phyloP scores from a whole-genome alignment of 495 filamentous ascomycete species.

The Podospora pseudopauciseta region DNA sequence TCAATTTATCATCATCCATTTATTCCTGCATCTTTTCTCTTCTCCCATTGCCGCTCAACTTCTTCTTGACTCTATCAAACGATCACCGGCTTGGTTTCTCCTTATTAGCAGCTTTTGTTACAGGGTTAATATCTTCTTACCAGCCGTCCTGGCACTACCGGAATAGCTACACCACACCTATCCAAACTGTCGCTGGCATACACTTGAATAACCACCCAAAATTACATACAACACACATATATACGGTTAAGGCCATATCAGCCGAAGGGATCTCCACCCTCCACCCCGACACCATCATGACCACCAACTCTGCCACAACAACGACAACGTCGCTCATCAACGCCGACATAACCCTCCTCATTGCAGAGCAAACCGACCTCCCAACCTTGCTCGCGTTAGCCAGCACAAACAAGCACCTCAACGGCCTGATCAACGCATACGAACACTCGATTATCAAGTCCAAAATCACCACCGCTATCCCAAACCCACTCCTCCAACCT shows the following conservation, averaged over 20 bases:
- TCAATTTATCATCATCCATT: not conserved
- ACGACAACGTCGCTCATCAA: not conserved
- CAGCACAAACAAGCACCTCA: conserved; percentile 20
- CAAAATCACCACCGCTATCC: not conserved
- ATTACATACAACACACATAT: too few species aligned
- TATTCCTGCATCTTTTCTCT: not conserved
- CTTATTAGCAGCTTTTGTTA: not conserved
- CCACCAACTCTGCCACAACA: not conserved
- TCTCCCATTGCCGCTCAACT: not conserved
- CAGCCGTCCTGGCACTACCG: too few species aligned
- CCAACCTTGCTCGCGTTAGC: conserved; percentile 19
- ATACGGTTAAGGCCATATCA: not conserved
- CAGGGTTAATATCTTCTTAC: not conserved
- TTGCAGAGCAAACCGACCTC: conserved; percentile 28
- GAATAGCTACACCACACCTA: not conserved
- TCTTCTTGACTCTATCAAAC: not conserved
- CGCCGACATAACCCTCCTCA: conserved; percentile 27
- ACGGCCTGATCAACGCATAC: conserved; percentile 17
- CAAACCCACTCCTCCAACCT: conserved; percentile 4
- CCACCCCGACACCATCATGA: not conserved
- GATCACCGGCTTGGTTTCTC: not conserved
- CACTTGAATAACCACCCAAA: too few species aligned
- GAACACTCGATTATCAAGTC: conserved; percentile 24
- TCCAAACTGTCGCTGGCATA: too few species aligned
- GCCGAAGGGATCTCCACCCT: not conserved